Evolutionary conservation across 495 filamentous ascomycete genomes (phyloP).

Genomic region (Penicillium odoratum): DNA sequence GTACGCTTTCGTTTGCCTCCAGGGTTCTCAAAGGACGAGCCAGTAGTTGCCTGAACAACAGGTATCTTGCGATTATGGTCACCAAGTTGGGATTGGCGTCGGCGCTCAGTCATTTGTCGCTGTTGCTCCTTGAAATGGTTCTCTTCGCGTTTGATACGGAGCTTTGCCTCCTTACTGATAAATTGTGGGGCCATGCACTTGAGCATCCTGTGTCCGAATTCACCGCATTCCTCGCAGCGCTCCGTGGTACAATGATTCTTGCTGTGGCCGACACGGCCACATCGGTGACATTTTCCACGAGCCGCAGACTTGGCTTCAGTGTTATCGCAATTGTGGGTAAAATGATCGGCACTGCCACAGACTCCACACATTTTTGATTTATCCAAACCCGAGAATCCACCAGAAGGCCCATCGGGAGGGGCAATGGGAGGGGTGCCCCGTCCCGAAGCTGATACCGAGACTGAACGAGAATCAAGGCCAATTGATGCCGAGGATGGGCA

Average conservation of each 20-base stretch:
- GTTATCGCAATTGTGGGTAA: conserved; percentile 51
- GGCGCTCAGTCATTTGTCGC: conserved; percentile 37
- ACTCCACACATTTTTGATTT: conserved; percentile 40
- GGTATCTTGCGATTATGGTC: conserved; percentile 51
- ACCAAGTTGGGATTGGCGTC: conserved; percentile 43
- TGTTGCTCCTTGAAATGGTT: conserved; percentile 28
- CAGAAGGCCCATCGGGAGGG: conserved; percentile 41
- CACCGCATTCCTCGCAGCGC: conserved; percentile 49
- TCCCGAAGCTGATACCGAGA: conserved; percentile 29
- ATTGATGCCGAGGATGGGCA: conserved; percentile 28
- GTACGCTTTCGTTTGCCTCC: conserved; percentile 46
- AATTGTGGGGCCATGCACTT: conserved; percentile 34
- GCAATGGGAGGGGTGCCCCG: conserved; percentile 27
- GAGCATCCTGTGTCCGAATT: conserved; percentile 40
- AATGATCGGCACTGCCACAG: conserved; percentile 51
- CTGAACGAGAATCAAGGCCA: conserved; percentile 26
- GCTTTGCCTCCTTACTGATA: conserved; percentile 39
- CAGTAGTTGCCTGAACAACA: conserved; percentile 33
- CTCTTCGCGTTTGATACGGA: conserved; percentile 36
- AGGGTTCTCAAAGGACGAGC: conserved; percentile 15
- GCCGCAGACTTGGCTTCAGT: conserved; percentile 36
- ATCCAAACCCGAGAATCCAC: conserved; percentile 48
- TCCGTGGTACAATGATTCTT: conserved; percentile 38
- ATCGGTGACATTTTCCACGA: conserved; percentile 46
- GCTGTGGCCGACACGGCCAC: conserved; percentile 41